These are phyloP conservation scores for Bipolaris zeicola DNA, from an alignment of 2,329 filamentous ascomycete genomes.

Conservation along the genomic window DNA sequence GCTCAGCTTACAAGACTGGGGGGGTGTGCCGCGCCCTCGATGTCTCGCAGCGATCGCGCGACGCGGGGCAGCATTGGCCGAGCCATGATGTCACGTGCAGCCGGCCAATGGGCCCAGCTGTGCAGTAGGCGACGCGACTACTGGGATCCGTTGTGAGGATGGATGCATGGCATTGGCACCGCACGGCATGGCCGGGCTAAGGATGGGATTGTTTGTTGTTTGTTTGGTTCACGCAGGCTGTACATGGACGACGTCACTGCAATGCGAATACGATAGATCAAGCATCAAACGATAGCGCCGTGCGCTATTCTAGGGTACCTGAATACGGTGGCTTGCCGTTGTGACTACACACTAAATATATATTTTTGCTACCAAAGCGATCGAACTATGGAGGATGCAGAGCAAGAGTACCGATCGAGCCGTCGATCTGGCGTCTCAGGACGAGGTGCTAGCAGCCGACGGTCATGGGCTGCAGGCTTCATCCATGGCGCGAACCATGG, in stretches of 20 bases:
- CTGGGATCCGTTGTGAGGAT: not conserved
- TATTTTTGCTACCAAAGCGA: constrained; percentile 6
- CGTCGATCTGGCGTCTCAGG: constrained; percentile 1
- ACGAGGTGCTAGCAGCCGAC: not conserved
- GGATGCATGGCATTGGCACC: not conserved
- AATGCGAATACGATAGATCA: constrained; percentile 5
- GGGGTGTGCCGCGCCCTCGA: not conserved
- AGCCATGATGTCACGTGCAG: constrained; percentile 13
- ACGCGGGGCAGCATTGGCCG: constrained; percentile 24
- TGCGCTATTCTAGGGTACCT: constrained; percentile 2
- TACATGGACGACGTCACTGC: constrained; percentile 11
- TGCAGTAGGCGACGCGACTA: not conserved
- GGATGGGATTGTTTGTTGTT: not conserved
- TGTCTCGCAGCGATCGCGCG: constrained; percentile 12
- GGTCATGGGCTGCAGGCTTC: not conserved
- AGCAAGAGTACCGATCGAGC: not conserved
- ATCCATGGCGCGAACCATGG: not conserved
- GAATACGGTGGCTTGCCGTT: not conserved
- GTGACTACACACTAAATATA: not conserved
- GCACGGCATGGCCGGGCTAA: not conserved
- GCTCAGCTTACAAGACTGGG: constrained; percentile 14
- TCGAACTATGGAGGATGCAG: not conserved
- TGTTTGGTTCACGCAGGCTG: constrained; percentile 1
- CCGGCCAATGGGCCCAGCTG: not conserved
- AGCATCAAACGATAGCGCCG: constrained; percentile 6